phyloP scores from a whole-genome alignment of 805 yeast species.

The Candida lessepsii region DNA sequence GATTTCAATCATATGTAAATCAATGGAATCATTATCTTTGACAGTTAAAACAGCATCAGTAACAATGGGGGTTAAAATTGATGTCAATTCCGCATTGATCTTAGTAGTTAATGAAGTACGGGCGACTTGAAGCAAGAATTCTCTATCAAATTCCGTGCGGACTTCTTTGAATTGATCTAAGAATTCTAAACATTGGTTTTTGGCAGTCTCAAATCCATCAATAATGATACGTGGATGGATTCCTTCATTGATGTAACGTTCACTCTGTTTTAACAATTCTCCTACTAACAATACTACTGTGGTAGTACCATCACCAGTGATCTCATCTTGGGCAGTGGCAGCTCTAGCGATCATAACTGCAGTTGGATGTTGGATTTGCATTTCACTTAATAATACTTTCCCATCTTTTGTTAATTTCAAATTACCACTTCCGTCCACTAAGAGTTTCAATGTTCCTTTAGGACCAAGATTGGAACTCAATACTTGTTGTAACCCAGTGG shows the following conservation, averaged over 20 bases:
- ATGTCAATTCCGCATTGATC: constrained; percentile 72
- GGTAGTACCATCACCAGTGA: constrained; percentile 99
- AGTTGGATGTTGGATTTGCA: constrained; percentile 77
- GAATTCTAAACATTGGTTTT: constrained; percentile 68
- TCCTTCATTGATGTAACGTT: constrained; percentile 87
- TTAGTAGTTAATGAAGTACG: constrained; percentile 86
- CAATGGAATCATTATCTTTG: constrained; percentile 54
- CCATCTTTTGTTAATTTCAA: constrained; percentile 97
- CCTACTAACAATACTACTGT: constrained; percentile 94
- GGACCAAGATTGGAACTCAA: constrained; percentile 93
- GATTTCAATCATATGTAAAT: constrained; percentile 95
- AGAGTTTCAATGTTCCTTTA: constrained; percentile 92
- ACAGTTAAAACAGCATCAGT: constrained; percentile 93
- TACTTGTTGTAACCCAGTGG: constrained; percentile 94
- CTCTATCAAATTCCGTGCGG: constrained; percentile 64
- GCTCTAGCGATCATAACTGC: constrained; percentile 76
- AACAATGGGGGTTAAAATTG: constrained; percentile 86
- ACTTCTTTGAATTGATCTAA: constrained; percentile 64
- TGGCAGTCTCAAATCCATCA: constrained; percentile 92
- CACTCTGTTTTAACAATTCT: constrained; percentile 90
- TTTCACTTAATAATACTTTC: constrained; percentile 85
- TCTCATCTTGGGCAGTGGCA: constrained; percentile 97
- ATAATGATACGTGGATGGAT: constrained; percentile 92
- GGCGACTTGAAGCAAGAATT: constrained; percentile 87
- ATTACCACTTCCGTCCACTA: constrained; percentile 95